Evolutionary conservation across 2,329 filamentous ascomycete species (phyloP).

Genomic region (Lecanicillium sp.): DNA sequence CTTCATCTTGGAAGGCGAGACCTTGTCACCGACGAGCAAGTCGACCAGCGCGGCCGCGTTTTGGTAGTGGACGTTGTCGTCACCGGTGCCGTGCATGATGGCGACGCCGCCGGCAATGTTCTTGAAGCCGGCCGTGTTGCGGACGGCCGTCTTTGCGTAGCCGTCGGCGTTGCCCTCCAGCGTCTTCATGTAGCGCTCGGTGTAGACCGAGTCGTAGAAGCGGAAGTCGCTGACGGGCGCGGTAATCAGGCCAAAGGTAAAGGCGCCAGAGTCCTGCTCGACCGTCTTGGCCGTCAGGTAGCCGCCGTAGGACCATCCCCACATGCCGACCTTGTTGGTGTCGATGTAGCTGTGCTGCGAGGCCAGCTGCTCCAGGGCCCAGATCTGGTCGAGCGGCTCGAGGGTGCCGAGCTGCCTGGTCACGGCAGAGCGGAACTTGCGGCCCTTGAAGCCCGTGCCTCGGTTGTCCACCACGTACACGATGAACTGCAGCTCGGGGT

Average conservation of each 20-base stretch:
- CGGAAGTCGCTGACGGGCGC: slow-evolving; percentile 63
- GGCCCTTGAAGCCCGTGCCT: slow-evolving; percentile 57
- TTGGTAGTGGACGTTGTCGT: slow-evolving; percentile 68
- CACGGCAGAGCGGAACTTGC: slow-evolving; percentile 52
- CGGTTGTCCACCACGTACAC: slow-evolving; percentile 63
- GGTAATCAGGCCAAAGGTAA: slow-evolving; percentile 55
- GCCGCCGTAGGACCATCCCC: slow-evolving; percentile 62
- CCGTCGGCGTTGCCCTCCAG: slow-evolving; percentile 47
- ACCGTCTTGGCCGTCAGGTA: slow-evolving; percentile 60
- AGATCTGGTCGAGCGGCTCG: slow-evolving; percentile 60
- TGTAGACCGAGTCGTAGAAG: slow-evolving; percentile 66
- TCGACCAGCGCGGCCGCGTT: slow-evolving; percentile 56
- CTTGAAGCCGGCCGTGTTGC: slow-evolving; percentile 52
- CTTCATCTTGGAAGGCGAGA: slow-evolving; percentile 54
- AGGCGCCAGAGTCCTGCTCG: slow-evolving; percentile 51
- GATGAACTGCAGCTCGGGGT: slow-evolving; percentile 60
- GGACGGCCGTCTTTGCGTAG: slow-evolving; percentile 54
- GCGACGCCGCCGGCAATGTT: slow-evolving; percentile 52
- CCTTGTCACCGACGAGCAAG: slow-evolving; percentile 48
- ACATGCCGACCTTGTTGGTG: slow-evolving; percentile 53
- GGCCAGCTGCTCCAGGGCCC: slow-evolving; percentile 51
- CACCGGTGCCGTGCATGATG: slow-evolving; percentile 58
- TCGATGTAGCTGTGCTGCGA: slow-evolving; percentile 47
- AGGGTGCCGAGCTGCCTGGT: slow-evolving; percentile 52
- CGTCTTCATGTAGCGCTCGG: slow-evolving; percentile 66